Conservation (phyloP, 2,329 filamentous ascomycete genomes). For the Arthrobotrys entomopaga region DNA sequence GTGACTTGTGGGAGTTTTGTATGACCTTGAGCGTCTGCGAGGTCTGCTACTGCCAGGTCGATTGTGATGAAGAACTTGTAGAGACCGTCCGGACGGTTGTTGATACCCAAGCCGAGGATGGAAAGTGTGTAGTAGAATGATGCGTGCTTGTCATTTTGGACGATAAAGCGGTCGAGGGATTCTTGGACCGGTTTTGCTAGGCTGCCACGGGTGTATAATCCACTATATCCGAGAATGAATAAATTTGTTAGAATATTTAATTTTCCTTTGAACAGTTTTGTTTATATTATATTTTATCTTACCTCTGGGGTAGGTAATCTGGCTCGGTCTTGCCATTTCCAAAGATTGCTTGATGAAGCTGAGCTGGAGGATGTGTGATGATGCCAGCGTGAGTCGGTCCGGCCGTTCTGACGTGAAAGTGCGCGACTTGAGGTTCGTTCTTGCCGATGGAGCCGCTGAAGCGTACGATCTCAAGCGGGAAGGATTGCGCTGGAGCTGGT, state of each 20-base stretch:
- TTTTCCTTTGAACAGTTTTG: background rate
- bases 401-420: constrained; percentile 47
- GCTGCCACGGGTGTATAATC: constrained; percentile 45
- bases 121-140: constrained; percentile 42
- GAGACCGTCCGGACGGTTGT: constrained; percentile 34
- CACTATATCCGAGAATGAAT: constrained; percentile 19
- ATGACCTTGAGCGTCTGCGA: constrained; percentile 39
- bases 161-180: constrained; percentile 36
- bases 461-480: constrained; percentile 29
- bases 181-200: background rate
- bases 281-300: constrained; percentile 14
- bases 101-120: constrained; percentile 35
- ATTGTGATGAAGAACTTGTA: constrained; percentile 38
- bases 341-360: constrained; percentile 44
- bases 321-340: constrained; percentile 25
- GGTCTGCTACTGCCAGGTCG: constrained; percentile 26
- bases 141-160: constrained; percentile 18
- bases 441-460: background rate
- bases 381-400: constrained; percentile 54
- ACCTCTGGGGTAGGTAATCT: constrained; percentile 37
- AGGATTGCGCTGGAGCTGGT: constrained; percentile 17
- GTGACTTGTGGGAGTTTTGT: constrained; percentile 51
- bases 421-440: constrained; percentile 24
- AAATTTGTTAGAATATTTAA: constrained; percentile 9
- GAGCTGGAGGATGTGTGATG: constrained; percentile 51